These are phyloP conservation scores for Albizia julibrissin DNA, from an alignment of 306 rosid genomes.

Conservation along the genomic window DNA sequence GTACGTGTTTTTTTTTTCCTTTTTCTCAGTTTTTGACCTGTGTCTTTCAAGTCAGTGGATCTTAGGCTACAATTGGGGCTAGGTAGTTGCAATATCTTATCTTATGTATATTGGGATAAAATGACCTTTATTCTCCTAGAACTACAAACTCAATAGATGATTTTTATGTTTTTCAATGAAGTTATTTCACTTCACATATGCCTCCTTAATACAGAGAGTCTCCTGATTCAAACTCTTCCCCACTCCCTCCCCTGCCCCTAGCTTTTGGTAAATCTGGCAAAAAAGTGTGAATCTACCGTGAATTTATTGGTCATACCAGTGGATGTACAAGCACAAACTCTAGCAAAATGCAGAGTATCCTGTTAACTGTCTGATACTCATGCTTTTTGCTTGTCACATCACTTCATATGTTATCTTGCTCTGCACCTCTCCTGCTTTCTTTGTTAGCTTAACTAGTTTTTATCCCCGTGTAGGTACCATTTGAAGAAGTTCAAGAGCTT, in stretches of 20 bases:
- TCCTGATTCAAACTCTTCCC: background rate
- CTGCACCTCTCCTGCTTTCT: slow-evolving; percentile 14
- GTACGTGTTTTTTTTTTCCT: slow-evolving; percentile 39
- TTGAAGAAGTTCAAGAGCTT: slow-evolving; percentile 96
- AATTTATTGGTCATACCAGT: slow-evolving; percentile 18
- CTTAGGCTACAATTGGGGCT: background rate
- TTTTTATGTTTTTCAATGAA: slow-evolving; percentile 6
- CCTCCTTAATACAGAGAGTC: background rate
- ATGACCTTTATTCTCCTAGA: background rate
- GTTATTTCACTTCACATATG: background rate
- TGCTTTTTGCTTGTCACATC: background rate
- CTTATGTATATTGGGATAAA: background rate
- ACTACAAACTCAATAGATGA: slow-evolving; percentile 8
- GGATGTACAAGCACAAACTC: slow-evolving; percentile 10
- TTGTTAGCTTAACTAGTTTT: slow-evolving; percentile 21
- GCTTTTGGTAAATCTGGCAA: background rate
- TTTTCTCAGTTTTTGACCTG: background rate
- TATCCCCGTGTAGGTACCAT: slow-evolving; percentile 71
- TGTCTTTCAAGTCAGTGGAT: slow-evolving; percentile 5
- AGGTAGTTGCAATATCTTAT: background rate
- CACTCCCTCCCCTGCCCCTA: background rate
- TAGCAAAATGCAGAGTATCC: slow-evolving; percentile 15
- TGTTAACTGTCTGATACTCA: slow-evolving; percentile 1
- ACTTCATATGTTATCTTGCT: slow-evolving; percentile 7
- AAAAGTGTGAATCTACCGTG: background rate